Percentiles rank a stretch among this genome's conserved stretches.
Evolutionary conservation across 2,329 filamentous ascomycete species (phyloP).

Genomic region (Fusarium compactum): DNA sequence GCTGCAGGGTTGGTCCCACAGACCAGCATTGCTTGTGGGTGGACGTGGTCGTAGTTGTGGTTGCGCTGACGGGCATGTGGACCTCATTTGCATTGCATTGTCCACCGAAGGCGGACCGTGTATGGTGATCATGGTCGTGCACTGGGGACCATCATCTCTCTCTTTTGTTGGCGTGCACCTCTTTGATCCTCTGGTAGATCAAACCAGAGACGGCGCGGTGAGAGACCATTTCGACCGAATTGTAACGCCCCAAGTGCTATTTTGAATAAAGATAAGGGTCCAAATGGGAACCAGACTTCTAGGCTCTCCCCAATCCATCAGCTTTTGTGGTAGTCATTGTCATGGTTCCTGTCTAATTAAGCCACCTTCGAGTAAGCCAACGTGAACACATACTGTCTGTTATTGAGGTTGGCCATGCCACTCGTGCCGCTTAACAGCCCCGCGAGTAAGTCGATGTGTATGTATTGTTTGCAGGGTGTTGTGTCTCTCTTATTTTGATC

Average conservation of each 20-base stretch:
- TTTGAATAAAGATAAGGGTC: conserved; percentile 21
- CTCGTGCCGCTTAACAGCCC: conserved; percentile 15
- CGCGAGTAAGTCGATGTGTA: conserved; percentile 1
- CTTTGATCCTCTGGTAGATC: conserved; percentile 20
- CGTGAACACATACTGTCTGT: conserved; percentile 2
- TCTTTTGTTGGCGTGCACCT: conserved; percentile 4
- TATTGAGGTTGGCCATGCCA: conserved; percentile 23
- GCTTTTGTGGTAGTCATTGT: conserved; percentile 7
- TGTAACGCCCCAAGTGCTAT: conserved; percentile 22
- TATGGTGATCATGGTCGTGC: conserved; percentile 44
- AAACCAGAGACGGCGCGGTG: conserved; percentile 15
- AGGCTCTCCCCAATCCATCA: conserved; percentile 1
- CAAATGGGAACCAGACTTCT: conserved; percentile 6
- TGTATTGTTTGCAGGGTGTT: neutral
- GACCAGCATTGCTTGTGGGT: conserved; percentile 29
- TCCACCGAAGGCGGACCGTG: conserved; percentile 39
- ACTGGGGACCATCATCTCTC: conserved; percentile 21
- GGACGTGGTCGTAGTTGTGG: conserved; percentile 18
- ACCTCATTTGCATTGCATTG: conserved; percentile 43
- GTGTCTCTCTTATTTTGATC: conserved; percentile 37
- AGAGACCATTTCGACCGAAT: conserved; percentile 10
- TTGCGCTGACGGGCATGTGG: conserved; percentile 43
- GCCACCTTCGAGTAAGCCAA: conserved; percentile 1
- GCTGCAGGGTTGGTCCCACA: conserved; percentile 44
- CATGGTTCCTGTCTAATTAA: conserved; percentile 7